phyloP scores from a whole-genome alignment of 1,284 basidiomycete genomes.

The Cystobasidiaceae sp. region DNA sequence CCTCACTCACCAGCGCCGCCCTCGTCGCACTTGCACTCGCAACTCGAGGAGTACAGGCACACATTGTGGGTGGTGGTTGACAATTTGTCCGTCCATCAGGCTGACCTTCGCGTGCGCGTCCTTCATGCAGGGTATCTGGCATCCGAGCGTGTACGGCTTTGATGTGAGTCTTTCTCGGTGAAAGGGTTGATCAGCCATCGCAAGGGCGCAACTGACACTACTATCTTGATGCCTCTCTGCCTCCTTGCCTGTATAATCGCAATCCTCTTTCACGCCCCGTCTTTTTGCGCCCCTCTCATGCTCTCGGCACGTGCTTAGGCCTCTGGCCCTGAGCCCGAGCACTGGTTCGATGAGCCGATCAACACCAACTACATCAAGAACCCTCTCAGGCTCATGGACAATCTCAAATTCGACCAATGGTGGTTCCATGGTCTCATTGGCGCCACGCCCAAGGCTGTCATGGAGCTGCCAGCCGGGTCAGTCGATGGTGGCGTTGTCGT shows the following conservation, averaged over 20 bases:
- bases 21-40: conserved; percentile 1
- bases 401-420: conserved; percentile 26
- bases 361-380: conserved; percentile 22
- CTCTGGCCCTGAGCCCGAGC: conserved; percentile 13
- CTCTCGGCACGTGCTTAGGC: background rate
- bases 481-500: background rate
- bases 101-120: background rate
- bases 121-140: conserved; percentile 24
- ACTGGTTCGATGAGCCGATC: conserved; percentile 18
- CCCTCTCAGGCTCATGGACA: conserved; percentile 15
- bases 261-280: background rate
- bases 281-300: background rate
- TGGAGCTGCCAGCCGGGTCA: conserved; percentile 30
- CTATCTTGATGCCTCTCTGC: background rate
- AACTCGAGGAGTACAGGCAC: conserved; percentile 1
- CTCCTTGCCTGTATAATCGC: background rate
- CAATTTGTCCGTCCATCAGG: background rate
- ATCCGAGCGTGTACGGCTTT: conserved; percentile 22
- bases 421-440: conserved; percentile 29
- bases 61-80: conserved; percentile 1
- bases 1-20: background rate
- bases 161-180: conserved; percentile 13
- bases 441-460: conserved; percentile 19
- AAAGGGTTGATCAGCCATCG: no score
- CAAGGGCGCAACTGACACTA: background rate